A percentile compares a stretch with the other conserved stretches of the same genome.
Evolutionary conservation across 1,139 yeast species (phyloP).

Genomic region (Pichia terricola): DNA sequence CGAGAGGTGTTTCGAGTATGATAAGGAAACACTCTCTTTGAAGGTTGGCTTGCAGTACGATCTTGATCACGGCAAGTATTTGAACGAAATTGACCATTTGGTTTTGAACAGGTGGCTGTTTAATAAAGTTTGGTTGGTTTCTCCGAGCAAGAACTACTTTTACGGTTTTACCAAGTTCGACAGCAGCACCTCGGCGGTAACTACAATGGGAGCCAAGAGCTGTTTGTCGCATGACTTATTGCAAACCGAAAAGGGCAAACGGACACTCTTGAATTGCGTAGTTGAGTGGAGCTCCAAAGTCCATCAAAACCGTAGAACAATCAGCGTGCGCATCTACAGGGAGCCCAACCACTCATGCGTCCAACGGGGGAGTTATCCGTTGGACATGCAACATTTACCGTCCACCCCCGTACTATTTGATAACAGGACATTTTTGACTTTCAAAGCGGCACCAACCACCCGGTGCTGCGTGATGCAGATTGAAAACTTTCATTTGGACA

Average conservation of each 20-base stretch:
- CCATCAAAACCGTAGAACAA: neutral
- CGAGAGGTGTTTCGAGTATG: no score
- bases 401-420: no score
- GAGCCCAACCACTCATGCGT: neutral
- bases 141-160: conserved; percentile 2
- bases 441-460: neutral
- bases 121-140: conserved; percentile 6
- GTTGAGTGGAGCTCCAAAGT: conserved; percentile 1
- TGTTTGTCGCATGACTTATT: conserved; percentile 1
- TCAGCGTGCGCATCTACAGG: neutral
- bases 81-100: conserved; percentile 2
- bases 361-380: no score
- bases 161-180: conserved; percentile 7
- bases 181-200: neutral
- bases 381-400: no score
- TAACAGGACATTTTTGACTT: no score
- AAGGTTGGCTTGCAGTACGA: no score
- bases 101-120: conserved; percentile 5
- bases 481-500: no score
- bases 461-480: no score
- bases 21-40: no score
- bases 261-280: conserved; percentile 4
- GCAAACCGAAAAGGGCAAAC: neutral
- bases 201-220: neutral
- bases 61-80: neutral